These are phyloP conservation scores for Eucalyptus globulus DNA, from an alignment of 345 rosid species.

Conservation along the genomic window DNA sequence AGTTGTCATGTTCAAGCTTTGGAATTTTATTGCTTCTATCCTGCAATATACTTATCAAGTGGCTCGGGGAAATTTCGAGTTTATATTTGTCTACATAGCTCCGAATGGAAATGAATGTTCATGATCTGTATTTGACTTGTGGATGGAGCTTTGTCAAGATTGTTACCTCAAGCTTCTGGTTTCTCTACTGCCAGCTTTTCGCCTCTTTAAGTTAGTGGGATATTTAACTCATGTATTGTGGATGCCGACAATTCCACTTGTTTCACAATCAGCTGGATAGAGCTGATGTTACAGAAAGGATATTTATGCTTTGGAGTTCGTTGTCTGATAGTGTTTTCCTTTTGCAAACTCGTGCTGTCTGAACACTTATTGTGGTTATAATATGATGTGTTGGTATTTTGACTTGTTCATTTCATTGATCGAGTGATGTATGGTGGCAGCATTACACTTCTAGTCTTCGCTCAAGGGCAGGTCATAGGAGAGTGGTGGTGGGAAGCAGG, in stretches of 20 bases:
- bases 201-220: neutral
- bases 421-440: slow-evolving; percentile 27
- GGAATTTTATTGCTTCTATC: neutral
- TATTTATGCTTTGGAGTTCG: neutral
- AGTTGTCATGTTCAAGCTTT: neutral
- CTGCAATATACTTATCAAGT: neutral
- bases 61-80: neutral
- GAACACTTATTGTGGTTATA: neutral
- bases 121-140: neutral
- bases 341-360: neutral
- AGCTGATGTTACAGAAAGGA: neutral
- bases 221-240: neutral
- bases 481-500: slow-evolving; percentile 13
- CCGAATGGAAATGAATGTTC: neutral
- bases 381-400: neutral
- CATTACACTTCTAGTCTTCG: slow-evolving; percentile 6
- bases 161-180: neutral
- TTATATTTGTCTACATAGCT: neutral
- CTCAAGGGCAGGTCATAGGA: slow-evolving; percentile 10
- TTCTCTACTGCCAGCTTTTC: neutral
- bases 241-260: neutral
- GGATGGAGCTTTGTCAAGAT: neutral
- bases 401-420: neutral
- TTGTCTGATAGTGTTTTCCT: neutral
- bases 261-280: neutral